phyloP scores from a whole-genome alignment of 352 stramenopile species.

The Globisporangium alternatum region DNA sequence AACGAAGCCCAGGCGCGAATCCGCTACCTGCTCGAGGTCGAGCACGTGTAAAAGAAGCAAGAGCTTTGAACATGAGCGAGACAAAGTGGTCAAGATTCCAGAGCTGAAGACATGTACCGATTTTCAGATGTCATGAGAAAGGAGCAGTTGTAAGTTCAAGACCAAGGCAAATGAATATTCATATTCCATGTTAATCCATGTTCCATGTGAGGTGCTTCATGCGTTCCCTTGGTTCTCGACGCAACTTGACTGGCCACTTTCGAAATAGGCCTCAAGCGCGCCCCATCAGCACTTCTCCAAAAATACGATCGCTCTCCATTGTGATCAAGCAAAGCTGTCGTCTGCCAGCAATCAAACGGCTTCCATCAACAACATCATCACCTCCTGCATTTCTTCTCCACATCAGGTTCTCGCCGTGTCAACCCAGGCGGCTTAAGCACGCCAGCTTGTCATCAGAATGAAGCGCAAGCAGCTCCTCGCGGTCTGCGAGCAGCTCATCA shows the following conservation, averaged over 20 bases:
- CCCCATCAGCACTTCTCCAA: not conserved
- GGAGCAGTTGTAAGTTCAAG: not conserved
- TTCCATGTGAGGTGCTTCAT: not conserved
- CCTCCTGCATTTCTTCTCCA: not conserved
- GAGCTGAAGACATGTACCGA: not conserved
- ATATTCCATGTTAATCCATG: not conserved
- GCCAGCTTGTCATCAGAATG: slow-evolving; percentile 28
- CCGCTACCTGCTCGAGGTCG: slow-evolving; percentile 20
- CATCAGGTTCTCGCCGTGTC: not conserved
- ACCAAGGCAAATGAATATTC: not conserved
- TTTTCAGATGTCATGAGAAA: not conserved
- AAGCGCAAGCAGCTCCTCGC: slow-evolving; percentile 77
- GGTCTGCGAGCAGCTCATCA: slow-evolving; percentile 67
- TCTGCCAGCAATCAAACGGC: not conserved
- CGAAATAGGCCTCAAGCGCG: not conserved
- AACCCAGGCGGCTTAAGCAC: not conserved
- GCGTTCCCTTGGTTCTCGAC: not conserved
- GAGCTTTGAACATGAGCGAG: not conserved
- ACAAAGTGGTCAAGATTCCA: not conserved
- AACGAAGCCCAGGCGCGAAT: slow-evolving; percentile 23
- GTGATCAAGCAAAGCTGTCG: not conserved
- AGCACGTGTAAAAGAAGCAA: slow-evolving; percentile 10
- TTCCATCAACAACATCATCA: not conserved
- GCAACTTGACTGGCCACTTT: not conserved
- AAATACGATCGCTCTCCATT: not conserved